Evolutionary conservation across 306 rosid species (phyloP).

Genomic region (Lathyrus aphaca): DNA sequence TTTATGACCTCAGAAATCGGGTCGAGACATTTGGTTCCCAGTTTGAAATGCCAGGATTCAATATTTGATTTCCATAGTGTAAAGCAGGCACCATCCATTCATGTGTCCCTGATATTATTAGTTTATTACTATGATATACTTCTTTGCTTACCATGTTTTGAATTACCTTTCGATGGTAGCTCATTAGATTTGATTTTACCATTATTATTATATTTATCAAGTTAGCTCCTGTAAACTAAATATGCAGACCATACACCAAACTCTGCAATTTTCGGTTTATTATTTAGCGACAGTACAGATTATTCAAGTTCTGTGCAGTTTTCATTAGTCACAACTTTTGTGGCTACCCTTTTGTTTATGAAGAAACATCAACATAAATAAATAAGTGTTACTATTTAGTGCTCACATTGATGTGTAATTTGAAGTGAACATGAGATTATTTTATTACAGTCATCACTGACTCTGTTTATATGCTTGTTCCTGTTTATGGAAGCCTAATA

Average conservation of each 20-base stretch:
- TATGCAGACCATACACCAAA: constrained; percentile 30
- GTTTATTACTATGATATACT: neutral
- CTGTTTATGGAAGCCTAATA: constrained; percentile 21
- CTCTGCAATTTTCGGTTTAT: neutral
- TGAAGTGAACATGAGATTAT: constrained; percentile 11
- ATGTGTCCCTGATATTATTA: neutral
- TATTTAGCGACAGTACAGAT: constrained; percentile 35
- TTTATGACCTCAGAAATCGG: constrained; percentile 61
- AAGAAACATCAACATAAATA: constrained; percentile 36
- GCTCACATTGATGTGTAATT: neutral
- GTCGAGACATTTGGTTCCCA: constrained; percentile 76
- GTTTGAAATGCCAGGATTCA: constrained; percentile 87
- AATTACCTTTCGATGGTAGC: constrained; percentile 34
- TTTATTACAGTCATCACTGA: constrained; percentile 13
- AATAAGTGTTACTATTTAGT: neutral
- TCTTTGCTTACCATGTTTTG: constrained; percentile 39
- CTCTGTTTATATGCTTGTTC: neutral
- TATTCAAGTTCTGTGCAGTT: constrained; percentile 19
- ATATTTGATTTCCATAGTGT: constrained; percentile 43
- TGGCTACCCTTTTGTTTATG: constrained; percentile 30
- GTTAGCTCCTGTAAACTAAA: constrained; percentile 41
- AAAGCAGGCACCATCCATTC: constrained; percentile 17
- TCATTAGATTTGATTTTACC: neutral
- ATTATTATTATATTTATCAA: neutral
- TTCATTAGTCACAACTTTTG: constrained; percentile 1